Percentiles rank a stretch among this genome's conserved stretches.
Evolutionary conservation across 2,329 filamentous ascomycete genomes (phyloP).

Genomic region (Meredithiella fracta): DNA sequence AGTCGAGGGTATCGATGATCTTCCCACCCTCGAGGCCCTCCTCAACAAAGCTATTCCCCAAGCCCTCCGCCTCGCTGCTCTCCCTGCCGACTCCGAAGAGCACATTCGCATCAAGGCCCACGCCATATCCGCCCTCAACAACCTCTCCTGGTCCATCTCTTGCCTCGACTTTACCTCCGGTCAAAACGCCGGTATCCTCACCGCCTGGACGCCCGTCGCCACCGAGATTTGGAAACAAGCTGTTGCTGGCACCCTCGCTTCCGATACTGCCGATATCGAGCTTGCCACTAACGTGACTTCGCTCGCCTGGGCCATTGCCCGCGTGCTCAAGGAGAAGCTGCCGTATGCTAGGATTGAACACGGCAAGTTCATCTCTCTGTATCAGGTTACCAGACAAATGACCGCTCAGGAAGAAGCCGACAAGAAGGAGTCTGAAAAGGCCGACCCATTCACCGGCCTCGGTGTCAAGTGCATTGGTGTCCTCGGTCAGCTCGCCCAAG

Average conservation of each 20-base stretch:
- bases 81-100: conserved; percentile 26
- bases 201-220: conserved; percentile 37
- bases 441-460: conserved; percentile 44
- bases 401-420: conserved; percentile 14
- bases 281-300: conserved; percentile 48
- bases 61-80: conserved; percentile 31
- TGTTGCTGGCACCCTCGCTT: conserved; percentile 39
- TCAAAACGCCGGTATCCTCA: conserved; percentile 35
- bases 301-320: conserved; percentile 48
- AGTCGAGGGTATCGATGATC: conserved; percentile 29
- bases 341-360: conserved; percentile 31
- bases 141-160: conserved; percentile 50
- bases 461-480: conserved; percentile 52
- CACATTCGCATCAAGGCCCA: conserved; percentile 31
- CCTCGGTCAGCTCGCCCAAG: conserved; percentile 43
- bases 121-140: conserved; percentile 46
- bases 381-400: conserved; percentile 34
- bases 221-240: conserved; percentile 41
- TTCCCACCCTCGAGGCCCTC: conserved; percentile 36
- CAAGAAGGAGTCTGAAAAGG: conserved; percentile 14
- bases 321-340: conserved; percentile 26
- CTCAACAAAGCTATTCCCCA: conserved; percentile 30
- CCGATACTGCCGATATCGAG: conserved; percentile 43
- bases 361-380: conserved; percentile 47
- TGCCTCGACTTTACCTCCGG: conserved; percentile 40